phyloP scores from a whole-genome alignment of 163 green algal species.

The Coccomyxa subellipsoidea region DNA sequence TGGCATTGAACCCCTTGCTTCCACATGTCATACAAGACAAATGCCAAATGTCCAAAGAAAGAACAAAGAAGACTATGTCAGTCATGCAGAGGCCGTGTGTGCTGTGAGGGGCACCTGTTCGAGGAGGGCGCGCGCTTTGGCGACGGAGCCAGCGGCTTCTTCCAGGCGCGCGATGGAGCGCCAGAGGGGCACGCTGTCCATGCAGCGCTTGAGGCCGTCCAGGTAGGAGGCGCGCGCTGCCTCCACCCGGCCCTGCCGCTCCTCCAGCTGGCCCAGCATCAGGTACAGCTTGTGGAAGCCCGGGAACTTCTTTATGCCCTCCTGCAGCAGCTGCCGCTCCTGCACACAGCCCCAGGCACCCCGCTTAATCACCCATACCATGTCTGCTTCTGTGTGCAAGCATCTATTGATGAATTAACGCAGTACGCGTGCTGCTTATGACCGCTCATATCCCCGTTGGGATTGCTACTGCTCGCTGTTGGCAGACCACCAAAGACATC shows the following conservation, averaged over 20 bases:
- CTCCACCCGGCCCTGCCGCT: constrained; percentile 46
- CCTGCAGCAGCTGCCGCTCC: constrained; percentile 49
- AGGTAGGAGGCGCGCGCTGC: constrained; percentile 55
- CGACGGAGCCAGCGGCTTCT: constrained; percentile 54
- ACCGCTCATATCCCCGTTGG: not conserved
- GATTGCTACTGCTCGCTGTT: not conserved
- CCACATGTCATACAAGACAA: not conserved
- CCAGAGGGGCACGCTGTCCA: constrained; percentile 80
- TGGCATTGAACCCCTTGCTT: not conserved
- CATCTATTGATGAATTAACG: not conserved
- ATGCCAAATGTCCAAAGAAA: not conserved
- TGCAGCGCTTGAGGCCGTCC: constrained; percentile 66
- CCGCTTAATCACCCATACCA: no score
- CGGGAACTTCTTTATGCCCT: constrained; percentile 61
- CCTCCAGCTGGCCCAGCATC: constrained; percentile 92
- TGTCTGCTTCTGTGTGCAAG: no score
- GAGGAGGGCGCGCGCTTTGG: constrained; percentile 73
- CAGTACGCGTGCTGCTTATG: not conserved
- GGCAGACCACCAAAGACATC: not conserved
- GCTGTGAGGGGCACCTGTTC: constrained; percentile 40
- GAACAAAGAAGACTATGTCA: not conserved
- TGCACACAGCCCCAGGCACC: no score
- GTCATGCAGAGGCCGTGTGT: not conserved
- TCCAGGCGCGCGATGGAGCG: constrained; percentile 62
- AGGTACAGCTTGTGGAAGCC: constrained; percentile 87